These are phyloP conservation scores for Xanthoconium purpureum DNA, from an alignment of 768 basidiomycete genomes.

Conservation along the genomic window DNA sequence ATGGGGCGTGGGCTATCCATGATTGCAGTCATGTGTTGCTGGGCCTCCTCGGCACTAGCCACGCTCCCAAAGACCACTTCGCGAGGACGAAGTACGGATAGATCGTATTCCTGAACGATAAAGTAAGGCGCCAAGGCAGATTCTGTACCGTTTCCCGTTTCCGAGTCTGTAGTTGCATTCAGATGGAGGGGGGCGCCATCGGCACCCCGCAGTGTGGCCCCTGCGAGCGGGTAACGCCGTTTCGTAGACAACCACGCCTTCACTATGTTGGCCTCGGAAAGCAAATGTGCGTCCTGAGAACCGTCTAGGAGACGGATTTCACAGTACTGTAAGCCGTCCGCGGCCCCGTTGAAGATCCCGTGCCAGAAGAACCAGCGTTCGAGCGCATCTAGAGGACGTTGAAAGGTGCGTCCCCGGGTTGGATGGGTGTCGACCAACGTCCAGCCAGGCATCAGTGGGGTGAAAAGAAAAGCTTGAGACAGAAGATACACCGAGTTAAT, in stretches of 20 bases:
- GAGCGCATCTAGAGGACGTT: constrained; percentile 37
- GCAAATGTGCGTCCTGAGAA: constrained; percentile 20
- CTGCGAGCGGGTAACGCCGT: constrained; percentile 47
- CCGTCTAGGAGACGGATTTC: constrained; percentile 27
- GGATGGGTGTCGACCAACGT: constrained; percentile 2
- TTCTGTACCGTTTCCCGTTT: not conserved
- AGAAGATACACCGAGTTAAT: not conserved
- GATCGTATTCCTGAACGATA: constrained; percentile 37
- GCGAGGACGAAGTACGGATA: constrained; percentile 30
- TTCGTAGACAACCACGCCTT: constrained; percentile 52
- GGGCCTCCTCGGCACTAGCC: constrained; percentile 35
- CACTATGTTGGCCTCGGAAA: constrained; percentile 35
- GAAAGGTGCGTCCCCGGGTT: constrained; percentile 11
- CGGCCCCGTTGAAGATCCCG: constrained; percentile 39
- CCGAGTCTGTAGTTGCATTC: not conserved
- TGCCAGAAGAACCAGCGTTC: constrained; percentile 45
- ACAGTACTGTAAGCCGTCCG: constrained; percentile 40
- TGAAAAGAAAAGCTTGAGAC: not conserved
- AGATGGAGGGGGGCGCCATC: not conserved
- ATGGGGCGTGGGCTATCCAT: constrained; percentile 37
- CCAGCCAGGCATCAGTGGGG: constrained; percentile 8
- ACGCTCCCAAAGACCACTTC: constrained; percentile 40
- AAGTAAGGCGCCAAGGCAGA: constrained; percentile 31
- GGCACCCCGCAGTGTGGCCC: constrained; percentile 33
- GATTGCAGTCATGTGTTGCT: constrained; percentile 25